Conservation (phyloP, 192 early-diverging fungal species). For the Coemansia sp. region DNA sequence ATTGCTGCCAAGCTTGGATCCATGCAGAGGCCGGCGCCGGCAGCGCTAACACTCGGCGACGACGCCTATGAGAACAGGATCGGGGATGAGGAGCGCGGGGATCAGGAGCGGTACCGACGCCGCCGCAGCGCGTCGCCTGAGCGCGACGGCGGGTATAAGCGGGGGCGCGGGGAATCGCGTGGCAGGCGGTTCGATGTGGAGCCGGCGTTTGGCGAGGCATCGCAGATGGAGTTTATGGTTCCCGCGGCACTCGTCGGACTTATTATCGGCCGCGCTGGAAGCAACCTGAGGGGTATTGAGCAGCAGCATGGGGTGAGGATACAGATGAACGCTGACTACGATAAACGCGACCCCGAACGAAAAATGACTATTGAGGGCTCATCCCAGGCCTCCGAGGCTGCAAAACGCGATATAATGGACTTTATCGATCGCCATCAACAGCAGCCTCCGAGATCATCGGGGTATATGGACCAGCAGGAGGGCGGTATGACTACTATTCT, state of each 20-base stretch:
- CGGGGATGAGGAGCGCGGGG: background rate
- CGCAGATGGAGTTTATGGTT: constrained; percentile 55
- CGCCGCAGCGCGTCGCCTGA: constrained; percentile 46
- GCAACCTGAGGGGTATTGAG: constrained; percentile 77
- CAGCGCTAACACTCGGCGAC: background rate
- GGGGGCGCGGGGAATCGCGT: constrained; percentile 7
- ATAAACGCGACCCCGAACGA: constrained; percentile 33
- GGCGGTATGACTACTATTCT: constrained; percentile 50
- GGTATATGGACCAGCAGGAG: background rate
- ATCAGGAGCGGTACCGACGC: background rate
- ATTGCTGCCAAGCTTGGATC: constrained; percentile 69
- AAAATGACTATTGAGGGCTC: constrained; percentile 41
- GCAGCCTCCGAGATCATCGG: constrained; percentile 17
- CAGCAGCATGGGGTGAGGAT: constrained; percentile 67
- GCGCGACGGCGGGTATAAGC: constrained; percentile 21
- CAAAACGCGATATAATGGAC: constrained; percentile 34
- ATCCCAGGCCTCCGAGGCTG: constrained; percentile 12
- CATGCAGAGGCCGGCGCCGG: constrained; percentile 27
- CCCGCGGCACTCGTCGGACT: constrained; percentile 69
- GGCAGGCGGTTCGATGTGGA: constrained; percentile 9
- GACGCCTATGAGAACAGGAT: background rate
- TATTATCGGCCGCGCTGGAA: constrained; percentile 78
- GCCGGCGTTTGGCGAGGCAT: background rate
- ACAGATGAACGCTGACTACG: constrained; percentile 60
- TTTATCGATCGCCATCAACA: constrained; percentile 28